phyloP scores from a whole-genome alignment of 169 alveolate genomes.

The Miamiensis avidus region DNA sequence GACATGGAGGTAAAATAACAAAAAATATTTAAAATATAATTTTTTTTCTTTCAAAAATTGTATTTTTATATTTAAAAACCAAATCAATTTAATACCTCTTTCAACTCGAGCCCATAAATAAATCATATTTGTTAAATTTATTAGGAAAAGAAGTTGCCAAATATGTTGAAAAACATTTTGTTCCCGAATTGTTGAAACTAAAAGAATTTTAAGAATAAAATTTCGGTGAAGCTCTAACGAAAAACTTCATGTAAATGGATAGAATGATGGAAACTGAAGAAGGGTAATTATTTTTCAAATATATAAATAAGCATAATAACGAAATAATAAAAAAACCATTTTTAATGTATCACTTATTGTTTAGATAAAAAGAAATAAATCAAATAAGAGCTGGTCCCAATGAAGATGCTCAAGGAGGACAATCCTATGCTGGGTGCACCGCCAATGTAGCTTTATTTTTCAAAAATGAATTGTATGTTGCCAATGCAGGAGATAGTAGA shows the following conservation, averaged over 20 bases:
- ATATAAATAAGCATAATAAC: neutral
- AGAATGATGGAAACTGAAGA: slow-evolving; percentile 57
- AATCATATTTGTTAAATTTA: neutral
- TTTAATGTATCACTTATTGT: neutral
- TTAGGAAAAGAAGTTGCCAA: slow-evolving; percentile 77
- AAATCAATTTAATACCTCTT: neutral
- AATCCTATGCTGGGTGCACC: slow-evolving; percentile 75
- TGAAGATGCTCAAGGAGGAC: neutral
- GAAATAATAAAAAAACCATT: neutral
- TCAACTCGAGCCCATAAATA: neutral
- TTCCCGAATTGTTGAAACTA: slow-evolving; percentile 58
- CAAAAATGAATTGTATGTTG: slow-evolving; percentile 63
- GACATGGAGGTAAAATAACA: slow-evolving; percentile 79
- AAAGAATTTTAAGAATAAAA: slow-evolving; percentile 53
- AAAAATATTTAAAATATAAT: no score
- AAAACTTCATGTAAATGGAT: slow-evolving; percentile 74
- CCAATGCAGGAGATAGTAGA: slow-evolving; percentile 91
- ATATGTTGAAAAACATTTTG: slow-evolving; percentile 61
- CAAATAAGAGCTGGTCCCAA: slow-evolving; percentile 16
- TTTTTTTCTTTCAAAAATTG: no score
- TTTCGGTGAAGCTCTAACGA: slow-evolving; percentile 70
- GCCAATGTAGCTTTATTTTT: slow-evolving; percentile 71
- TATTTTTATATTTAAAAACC: neutral
- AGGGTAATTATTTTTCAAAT: slow-evolving; percentile 19
- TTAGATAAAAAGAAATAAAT: slow-evolving; percentile 38